Evolutionary conservation across 805 yeast genomes (phyloP).

Genomic region (Pichia rugopelliculosa): DNA sequence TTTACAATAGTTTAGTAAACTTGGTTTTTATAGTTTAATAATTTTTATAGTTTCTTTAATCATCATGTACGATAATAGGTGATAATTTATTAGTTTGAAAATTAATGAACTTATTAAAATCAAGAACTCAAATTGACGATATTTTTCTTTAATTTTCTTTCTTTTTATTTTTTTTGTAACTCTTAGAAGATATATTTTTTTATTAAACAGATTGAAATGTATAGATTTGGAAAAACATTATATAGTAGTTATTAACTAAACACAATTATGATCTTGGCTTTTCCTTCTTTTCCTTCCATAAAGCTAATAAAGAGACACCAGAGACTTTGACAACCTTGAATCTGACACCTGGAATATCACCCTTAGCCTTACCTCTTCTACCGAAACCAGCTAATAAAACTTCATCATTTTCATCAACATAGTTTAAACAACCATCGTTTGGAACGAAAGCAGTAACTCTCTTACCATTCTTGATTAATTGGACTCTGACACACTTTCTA

Average conservation of each 20-base stretch:
- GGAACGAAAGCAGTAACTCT: slow-evolving; percentile 99
- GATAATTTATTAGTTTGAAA: too few relatives aligned
- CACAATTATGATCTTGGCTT: slow-evolving; percentile 92
- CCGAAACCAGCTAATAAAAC: slow-evolving; percentile 99
- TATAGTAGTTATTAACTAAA: slow-evolving; percentile 12
- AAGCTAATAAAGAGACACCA: slow-evolving; percentile 98
- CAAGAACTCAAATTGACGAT: background rate
- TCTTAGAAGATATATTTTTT: slow-evolving; percentile 2
- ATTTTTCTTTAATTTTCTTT: background rate
- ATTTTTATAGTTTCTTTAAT: background rate
- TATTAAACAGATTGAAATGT: slow-evolving; percentile 1
- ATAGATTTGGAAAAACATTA: slow-evolving; percentile 1
- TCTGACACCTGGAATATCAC: slow-evolving; percentile 99
- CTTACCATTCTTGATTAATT: slow-evolving; percentile 99
- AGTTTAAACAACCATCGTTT: slow-evolving; percentile 99
- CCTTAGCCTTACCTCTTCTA: slow-evolving; percentile 99
- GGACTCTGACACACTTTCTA: slow-evolving; percentile 99
- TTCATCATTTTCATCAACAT: slow-evolving; percentile 99
- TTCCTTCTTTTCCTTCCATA: slow-evolving; percentile 99
- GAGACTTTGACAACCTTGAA: slow-evolving; percentile 99
- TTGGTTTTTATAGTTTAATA: background rate
- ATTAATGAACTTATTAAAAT: background rate
- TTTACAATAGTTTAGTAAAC: background rate
- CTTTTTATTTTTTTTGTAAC: too few relatives aligned
- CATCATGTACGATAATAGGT: background rate